phyloP scores from a whole-genome alignment of 192 early-diverging fungal species.

The Bifiguratus adelaidae region DNA sequence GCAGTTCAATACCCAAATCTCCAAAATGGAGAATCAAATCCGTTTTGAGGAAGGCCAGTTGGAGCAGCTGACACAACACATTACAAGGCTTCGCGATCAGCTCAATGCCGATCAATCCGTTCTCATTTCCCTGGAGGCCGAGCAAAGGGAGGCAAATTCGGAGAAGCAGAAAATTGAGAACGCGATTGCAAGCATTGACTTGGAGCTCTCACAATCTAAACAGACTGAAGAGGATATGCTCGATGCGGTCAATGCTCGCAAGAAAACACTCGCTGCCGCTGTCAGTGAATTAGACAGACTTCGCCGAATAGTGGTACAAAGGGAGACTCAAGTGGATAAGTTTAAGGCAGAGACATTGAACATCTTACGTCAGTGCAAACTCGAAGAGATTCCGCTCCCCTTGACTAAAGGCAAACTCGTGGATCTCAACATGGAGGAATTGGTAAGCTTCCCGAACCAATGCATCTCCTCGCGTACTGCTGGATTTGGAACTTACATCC shows the following conservation, averaged over 20 bases:
- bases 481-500: too few species aligned
- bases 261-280: conserved; percentile 41
- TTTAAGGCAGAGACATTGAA: conserved; percentile 61
- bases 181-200: conserved; percentile 36
- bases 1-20: conserved; percentile 66
- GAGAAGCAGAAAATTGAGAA: conserved; percentile 34
- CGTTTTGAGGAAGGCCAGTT: conserved; percentile 68
- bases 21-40: conserved; percentile 71
- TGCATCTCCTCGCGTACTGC: not conserved
- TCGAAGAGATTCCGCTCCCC: conserved; percentile 89
- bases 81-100: conserved; percentile 38
- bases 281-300: conserved; percentile 59
- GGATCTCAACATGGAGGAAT: conserved; percentile 63
- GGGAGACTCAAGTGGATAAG: conserved; percentile 71
- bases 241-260: conserved; percentile 38
- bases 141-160: conserved; percentile 16
- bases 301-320: conserved; percentile 45
- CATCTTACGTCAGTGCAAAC: conserved; percentile 81
- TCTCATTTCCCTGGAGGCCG: conserved; percentile 22
- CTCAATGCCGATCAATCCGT: conserved; percentile 24
- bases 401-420: conserved; percentile 63
- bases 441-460: too few species aligned
- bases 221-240: conserved; percentile 41
- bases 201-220: conserved; percentile 32
- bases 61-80: conserved; percentile 45